A percentile compares a stretch with the other conserved stretches of the same genome.
Conservation (phyloP, 768 basidiomycete species). For the Glaciozyma martinii region DNA sequence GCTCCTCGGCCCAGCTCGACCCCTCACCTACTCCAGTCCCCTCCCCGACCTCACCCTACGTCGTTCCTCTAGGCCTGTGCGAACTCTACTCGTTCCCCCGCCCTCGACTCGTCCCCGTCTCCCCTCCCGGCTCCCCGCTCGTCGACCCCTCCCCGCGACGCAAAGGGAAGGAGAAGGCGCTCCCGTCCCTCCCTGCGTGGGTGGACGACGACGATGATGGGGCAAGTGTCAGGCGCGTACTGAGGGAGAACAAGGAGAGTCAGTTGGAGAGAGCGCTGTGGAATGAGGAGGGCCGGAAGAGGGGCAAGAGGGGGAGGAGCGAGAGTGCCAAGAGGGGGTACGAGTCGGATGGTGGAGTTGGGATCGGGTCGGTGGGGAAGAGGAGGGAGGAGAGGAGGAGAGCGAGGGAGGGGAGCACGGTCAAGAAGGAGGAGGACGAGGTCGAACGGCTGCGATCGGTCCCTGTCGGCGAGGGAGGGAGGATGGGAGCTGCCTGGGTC, state of each 20-base stretch:
- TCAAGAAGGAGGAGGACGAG: background rate
- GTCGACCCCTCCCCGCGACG: background rate
- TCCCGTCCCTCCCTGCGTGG: no score
- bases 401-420: no score
- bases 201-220: constrained; percentile 2
- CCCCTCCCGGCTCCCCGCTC: background rate
- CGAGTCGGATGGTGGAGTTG: background rate
- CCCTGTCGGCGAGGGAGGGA: constrained; percentile 11
- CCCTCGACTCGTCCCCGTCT: background rate
- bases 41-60: background rate
- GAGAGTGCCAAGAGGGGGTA: background rate
- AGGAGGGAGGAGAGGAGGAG: background rate
- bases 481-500: background rate
- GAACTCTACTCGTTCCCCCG: constrained; percentile 2
- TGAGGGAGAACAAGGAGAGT: constrained; percentile 17
- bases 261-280: background rate
- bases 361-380: background rate
- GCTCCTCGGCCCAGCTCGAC: background rate
- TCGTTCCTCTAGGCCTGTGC: background rate
- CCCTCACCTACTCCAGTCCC: background rate
- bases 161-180: background rate
- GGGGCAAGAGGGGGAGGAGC: background rate
- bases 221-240: constrained; percentile 11
- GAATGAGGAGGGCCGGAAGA: background rate
- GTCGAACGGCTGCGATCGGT: background rate